These are phyloP conservation scores for Pyricularia sp. DNA, from an alignment of 2,329 filamentous ascomycete species.

Conservation along the genomic window DNA sequence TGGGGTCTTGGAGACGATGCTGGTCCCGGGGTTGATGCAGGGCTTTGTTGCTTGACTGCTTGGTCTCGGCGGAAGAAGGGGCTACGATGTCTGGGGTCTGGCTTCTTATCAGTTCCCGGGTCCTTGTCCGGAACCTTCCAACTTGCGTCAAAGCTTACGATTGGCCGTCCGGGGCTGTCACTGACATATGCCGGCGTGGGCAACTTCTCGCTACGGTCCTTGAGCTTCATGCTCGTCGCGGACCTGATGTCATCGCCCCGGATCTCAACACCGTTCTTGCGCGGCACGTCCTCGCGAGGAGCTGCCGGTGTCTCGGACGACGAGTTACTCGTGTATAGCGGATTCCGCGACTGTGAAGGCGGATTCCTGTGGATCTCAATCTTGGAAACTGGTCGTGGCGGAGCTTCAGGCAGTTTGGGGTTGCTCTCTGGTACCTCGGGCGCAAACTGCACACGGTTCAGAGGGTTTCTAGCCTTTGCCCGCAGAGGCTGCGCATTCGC, in stretches of 20 bases:
- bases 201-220: slow-evolving; percentile 76
- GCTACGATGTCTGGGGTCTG: slow-evolving; percentile 30
- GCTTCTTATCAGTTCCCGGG: slow-evolving; percentile 57
- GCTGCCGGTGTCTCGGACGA: background rate
- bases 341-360: slow-evolving; percentile 72
- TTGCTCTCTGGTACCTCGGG: slow-evolving; percentile 28
- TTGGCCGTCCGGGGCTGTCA: slow-evolving; percentile 80
- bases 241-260: slow-evolving; percentile 79
- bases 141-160: slow-evolving; percentile 89
- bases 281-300: slow-evolving; percentile 37
- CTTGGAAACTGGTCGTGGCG: slow-evolving; percentile 29
- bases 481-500: slow-evolving; percentile 35
- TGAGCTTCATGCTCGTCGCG: slow-evolving; percentile 82
- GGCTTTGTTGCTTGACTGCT: slow-evolving; percentile 16
- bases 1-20: slow-evolving; percentile 13
- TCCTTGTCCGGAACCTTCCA: slow-evolving; percentile 63
- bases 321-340: slow-evolving; percentile 64
- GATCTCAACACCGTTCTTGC: slow-evolving; percentile 73
- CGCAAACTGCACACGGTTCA: slow-evolving; percentile 50
- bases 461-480: slow-evolving; percentile 54
- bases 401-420: slow-evolving; percentile 9
- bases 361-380: slow-evolving; percentile 73
- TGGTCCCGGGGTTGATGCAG: slow-evolving; percentile 12
- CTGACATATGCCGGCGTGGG: slow-evolving; percentile 87
- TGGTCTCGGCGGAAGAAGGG: slow-evolving; percentile 12